phyloP scores from a whole-genome alignment of 1,139 yeast genomes.

The Yamadazyma sp. region DNA sequence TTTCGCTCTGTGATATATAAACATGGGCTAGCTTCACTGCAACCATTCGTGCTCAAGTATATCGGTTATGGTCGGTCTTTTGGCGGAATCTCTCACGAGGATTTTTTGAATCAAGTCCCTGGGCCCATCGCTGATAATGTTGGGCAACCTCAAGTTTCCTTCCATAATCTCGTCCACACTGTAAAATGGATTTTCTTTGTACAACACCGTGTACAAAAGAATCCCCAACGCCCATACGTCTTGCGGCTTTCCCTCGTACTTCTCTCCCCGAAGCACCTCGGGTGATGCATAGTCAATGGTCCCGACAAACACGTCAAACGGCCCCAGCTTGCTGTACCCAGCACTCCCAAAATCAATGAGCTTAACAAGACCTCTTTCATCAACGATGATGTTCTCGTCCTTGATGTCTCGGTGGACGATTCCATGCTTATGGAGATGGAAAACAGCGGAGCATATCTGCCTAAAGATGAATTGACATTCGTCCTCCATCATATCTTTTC shows the following conservation, averaged over 20 bases:
- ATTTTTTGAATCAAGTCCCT: constrained; percentile 61
- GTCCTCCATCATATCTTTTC: constrained; percentile 70
- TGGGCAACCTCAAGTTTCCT: constrained; percentile 74
- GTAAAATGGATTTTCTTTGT: constrained; percentile 93
- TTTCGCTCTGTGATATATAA: too few species aligned
- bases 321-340: constrained; percentile 85
- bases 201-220: constrained; percentile 81
- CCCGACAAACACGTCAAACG: constrained; percentile 96
- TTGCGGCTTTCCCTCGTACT: constrained; percentile 90
- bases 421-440: constrained; percentile 80
- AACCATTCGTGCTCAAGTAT: constrained; percentile 74
- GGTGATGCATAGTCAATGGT: constrained; percentile 98
- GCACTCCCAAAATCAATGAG: constrained; percentile 95
- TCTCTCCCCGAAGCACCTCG: constrained; percentile 84
- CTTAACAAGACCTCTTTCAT: constrained; percentile 72
- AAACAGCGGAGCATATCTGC: constrained; percentile 76
- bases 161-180: constrained; percentile 94
- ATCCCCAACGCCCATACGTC: constrained; percentile 98
- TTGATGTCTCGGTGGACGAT: constrained; percentile 93
- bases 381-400: constrained; percentile 91
- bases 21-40: too few species aligned
- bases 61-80: constrained; percentile 73
- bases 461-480: constrained; percentile 77
- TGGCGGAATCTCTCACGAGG: constrained; percentile 59
- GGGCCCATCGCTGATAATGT: constrained; percentile 58